Conservation (phyloP, 139 green algal genomes). For the Pleodorina starrii region DNA sequence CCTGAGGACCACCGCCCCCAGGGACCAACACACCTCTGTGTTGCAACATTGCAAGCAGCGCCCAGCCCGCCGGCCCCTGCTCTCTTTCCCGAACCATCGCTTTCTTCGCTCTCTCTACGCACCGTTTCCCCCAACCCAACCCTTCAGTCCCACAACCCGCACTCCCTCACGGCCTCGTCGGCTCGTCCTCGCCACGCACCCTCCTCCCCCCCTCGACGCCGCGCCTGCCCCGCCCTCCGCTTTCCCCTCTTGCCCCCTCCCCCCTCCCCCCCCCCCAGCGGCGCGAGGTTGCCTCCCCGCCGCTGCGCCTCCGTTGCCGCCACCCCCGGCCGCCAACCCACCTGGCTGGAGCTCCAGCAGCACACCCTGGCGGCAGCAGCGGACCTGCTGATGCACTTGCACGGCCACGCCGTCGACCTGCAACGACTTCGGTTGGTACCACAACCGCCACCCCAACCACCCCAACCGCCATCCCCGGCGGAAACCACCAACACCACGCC, state of each 20-base stretch:
- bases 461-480: not conserved
- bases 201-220: not conserved
- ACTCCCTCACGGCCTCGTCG: no score
- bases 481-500: no score
- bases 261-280: not conserved
- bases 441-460: not conserved
- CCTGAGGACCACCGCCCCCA: no score
- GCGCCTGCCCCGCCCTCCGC: not conserved
- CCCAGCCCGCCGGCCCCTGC: no score
- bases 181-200: no score
- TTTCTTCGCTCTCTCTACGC: no score
- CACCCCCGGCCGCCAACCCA: not conserved
- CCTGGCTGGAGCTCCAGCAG: conserved; percentile 42
- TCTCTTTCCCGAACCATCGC: no score
- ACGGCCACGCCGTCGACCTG: conserved; percentile 6
- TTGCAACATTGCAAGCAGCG: no score
- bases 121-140: no score
- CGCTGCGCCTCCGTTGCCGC: not conserved
- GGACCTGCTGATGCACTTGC: conserved; percentile 21
- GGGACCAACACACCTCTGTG: no score
- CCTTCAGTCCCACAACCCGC: no score
- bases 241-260: not conserved
- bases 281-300: conserved; percentile 1
- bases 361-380: conserved; percentile 22
- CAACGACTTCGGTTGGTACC: not conserved